Evolutionary conservation across 192 early-diverging fungal genomes (phyloP), one percentile per base, ranked within the genome.

Genomic region (Coemansia sp.): DNA sequence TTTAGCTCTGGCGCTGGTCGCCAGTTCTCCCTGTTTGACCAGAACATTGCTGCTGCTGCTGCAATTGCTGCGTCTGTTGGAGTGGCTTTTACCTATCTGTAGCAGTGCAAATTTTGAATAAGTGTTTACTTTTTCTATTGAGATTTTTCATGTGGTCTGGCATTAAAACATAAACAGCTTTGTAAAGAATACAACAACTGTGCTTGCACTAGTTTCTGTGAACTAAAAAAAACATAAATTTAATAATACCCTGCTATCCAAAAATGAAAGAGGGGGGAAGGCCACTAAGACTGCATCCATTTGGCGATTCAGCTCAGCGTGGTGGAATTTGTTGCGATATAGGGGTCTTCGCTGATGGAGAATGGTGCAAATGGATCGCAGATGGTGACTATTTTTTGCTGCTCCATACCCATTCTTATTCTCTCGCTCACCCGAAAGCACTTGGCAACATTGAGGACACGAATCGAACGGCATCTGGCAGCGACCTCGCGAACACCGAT

Each of bases 401-500:
- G 42, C 30, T 66, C 68, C 29, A 80, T 39, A 0, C 20, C 30
- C 26, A 42, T 56, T 2, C 77, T 64, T 21, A 58, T 57, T 15
- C 61, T 52, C 26, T 74, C 72, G 7, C 64, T 72, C 26, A 83
- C 77, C 2, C 73, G 39, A 25, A 75, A 46, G 43, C 86, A 87
- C 28, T 83, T 80, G 20, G 75, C 61, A 1, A 85, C 71, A 48
- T 85, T 84, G 49, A 87, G 63, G 3, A 87, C 71, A 25, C 71
- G 58, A 10, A 87, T 31, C 3, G 26, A 20, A 0, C 58, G 42
- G 53, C 81, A 85, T 15, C 51, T 52, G 1, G 56, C 49, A 3
- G 71, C 58, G 0, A 87, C 72, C 45, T 85, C 82, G 12, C 64
- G 52, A 10, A 87, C 70, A 16, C 80, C 81, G 25, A 76, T 71